Evolutionary conservation across 2,329 filamentous ascomycete genomes (phyloP), one percentile per base, ranked within the genome.

Genomic region (Cryphonectria parasitica): DNA sequence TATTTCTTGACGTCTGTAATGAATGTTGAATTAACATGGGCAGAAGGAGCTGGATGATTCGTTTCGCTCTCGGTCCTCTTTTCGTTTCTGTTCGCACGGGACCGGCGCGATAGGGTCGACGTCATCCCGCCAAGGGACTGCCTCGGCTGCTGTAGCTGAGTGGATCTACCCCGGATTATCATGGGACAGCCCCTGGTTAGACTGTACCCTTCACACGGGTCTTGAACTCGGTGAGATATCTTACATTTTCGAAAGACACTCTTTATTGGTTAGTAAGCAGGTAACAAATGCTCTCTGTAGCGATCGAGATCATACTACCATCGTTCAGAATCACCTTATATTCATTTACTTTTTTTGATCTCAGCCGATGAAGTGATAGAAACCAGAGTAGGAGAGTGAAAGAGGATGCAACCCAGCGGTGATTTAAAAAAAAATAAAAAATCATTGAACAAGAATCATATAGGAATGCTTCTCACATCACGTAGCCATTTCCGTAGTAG

Each of bases 91-190:
- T 7, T 58, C 54, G 11, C 58, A 61, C 58, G 58, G 39, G 58
- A 61, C 34, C 6, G 34, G 54, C 36, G 61, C 15, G 25, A 25
- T 25, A 13, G 2, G 39, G 25, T 39, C 61, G 61, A 64, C 61
- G 61, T 64, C 61, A 64, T 64, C n/a, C 61, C 39, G 61, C 17
- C 39, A 8, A 11, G 61, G 22, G 61, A 25, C 25, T 34, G 54
- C 54, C 54, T 58, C 54, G 54, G 54, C 54, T 58, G 54, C 54
- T 31, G 54, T 28, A 58, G 54, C 8, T 8, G 28, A 39, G 34
- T 61, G 58, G 58, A 34, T 61, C 58, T 61, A 61, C 58, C 58
- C 58, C 58, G 34, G 58, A 61, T 31, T 61, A 4, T 36, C 58
- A 39, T 17, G 58, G 58, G 22, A 34, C 28, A 58, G 28, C 54